Conservation (phyloP, 257 asterid species). For the Capsicum baccatum region DNA sequence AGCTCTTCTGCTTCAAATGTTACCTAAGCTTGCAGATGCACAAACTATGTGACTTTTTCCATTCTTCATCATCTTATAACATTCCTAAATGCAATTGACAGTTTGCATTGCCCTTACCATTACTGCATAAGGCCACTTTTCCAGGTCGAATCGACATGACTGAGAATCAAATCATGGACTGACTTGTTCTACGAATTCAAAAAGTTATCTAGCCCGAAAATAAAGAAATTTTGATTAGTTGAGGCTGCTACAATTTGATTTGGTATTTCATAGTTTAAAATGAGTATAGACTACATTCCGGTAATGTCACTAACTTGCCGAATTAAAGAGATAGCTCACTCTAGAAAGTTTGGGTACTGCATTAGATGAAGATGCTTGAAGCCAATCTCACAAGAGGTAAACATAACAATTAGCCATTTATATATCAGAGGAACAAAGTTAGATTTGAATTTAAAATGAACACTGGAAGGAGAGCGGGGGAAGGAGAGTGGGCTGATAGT, state of each 20-base stretch:
- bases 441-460: not conserved
- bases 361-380: not conserved
- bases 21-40: not conserved
- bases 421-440: not conserved
- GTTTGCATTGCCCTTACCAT: not conserved
- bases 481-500: not conserved
- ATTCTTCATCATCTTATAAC: not conserved
- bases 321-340: not conserved
- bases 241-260: not conserved
- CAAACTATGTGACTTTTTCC: not conserved
- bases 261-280: not conserved
- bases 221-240: not conserved
- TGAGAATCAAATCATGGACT: not conserved
- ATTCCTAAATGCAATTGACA: not conserved
- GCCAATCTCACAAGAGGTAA: not conserved
- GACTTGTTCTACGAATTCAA: not conserved
- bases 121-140: not conserved
- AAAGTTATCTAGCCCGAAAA: not conserved
- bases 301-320: not conserved
- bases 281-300: not conserved
- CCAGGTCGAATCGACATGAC: not conserved
- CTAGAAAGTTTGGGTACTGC: not conserved
- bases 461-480: not conserved
- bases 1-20: not conserved
- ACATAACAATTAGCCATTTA: not conserved